Conservation (phyloP, 441 rosid species). For the Corymbia calophylla region DNA sequence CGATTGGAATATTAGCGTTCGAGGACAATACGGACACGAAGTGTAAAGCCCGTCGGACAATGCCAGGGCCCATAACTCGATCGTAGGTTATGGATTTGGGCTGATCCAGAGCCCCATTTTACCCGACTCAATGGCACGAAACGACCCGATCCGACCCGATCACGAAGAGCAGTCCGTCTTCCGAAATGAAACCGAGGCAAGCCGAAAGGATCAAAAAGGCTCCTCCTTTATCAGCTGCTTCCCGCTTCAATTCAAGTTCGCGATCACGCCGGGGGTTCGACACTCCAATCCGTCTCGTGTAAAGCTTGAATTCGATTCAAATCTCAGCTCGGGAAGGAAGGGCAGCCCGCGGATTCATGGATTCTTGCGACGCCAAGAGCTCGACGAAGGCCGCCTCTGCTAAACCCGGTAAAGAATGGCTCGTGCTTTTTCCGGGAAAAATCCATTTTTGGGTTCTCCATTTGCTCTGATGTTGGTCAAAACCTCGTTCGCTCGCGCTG, state of each 20-base stretch:
- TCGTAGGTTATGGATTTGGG: not conserved
- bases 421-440: not conserved
- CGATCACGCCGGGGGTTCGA: not conserved
- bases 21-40: too few relatives aligned
- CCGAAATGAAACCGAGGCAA: not conserved
- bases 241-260: not conserved
- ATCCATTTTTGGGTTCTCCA: not conserved
- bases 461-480: not conserved
- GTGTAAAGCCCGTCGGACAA: not conserved
- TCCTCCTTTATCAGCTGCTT: not conserved
- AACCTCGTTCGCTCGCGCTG: not conserved
- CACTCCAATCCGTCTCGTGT: not conserved
- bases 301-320: not conserved
- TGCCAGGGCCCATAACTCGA: not conserved
- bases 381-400: not conserved
- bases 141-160: not conserved
- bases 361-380: not conserved
- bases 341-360: not conserved
- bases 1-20: not conserved
- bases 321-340: not conserved
- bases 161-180: not conserved
- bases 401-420: not conserved
- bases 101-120: not conserved
- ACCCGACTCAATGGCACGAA: not conserved
- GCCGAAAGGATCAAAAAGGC: not conserved